Percentiles rank a stretch among this genome's conserved stretches.
Conservation (phyloP, 495 filamentous ascomycete species). For the Hyaloscypha finlandica region DNA sequence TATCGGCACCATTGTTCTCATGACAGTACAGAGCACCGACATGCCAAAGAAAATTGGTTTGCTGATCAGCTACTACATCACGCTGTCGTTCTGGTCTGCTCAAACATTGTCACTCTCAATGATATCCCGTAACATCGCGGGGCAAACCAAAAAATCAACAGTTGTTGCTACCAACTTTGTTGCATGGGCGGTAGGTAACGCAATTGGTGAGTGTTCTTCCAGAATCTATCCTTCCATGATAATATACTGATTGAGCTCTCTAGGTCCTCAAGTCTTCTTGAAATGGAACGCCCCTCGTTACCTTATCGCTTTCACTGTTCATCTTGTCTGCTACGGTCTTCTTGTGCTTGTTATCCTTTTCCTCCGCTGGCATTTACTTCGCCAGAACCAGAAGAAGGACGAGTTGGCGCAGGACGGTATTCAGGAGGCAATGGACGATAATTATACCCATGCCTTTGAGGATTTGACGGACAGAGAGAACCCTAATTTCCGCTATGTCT, state of each 20-base stretch:
- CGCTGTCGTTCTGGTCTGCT: slow-evolving; percentile 57
- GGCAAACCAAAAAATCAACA: slow-evolving; percentile 28
- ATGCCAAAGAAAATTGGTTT: slow-evolving; percentile 47
- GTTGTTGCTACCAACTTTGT: slow-evolving; percentile 26
- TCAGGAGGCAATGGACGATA: slow-evolving; percentile 49
- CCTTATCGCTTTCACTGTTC: slow-evolving; percentile 65
- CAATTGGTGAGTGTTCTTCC: slow-evolving; percentile 16
- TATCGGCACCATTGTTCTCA: slow-evolving; percentile 56
- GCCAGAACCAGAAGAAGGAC: slow-evolving; percentile 64
- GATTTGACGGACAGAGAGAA: slow-evolving; percentile 34
- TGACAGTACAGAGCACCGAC: slow-evolving; percentile 50
- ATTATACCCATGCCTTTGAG: slow-evolving; percentile 50
- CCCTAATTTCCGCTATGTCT: slow-evolving; percentile 29
- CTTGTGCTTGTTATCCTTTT: slow-evolving; percentile 58
- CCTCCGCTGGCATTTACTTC: slow-evolving; percentile 60
- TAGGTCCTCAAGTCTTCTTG: slow-evolving; percentile 29
- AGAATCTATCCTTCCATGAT: neutral
- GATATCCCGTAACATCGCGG: slow-evolving; percentile 30
- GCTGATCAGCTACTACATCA: slow-evolving; percentile 57
- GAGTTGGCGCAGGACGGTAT: slow-evolving; percentile 4
- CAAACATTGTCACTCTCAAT: slow-evolving; percentile 54
- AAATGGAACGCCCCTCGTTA: slow-evolving; percentile 52
- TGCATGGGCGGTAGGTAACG: slow-evolving; percentile 22
- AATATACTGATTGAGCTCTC: neutral
- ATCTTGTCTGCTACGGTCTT: slow-evolving; percentile 62